Base-by-base conservation (phyloP, 2,329 filamentous ascomycete genomes). In the Pseudopyrenochaeta lycopersici region DNA sequence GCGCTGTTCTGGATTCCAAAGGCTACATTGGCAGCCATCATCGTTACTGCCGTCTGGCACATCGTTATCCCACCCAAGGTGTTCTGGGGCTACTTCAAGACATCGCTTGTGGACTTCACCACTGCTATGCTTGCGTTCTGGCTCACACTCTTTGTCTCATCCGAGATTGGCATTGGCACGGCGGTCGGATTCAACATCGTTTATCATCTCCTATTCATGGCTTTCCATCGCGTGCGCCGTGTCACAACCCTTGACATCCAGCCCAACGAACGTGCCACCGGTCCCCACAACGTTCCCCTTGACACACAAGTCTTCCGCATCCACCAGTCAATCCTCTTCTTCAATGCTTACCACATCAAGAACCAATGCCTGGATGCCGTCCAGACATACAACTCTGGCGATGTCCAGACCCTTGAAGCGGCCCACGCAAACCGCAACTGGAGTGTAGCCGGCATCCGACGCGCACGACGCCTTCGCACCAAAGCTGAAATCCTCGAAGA, bases 1-100 rank as follows among this genome's bases (percentile, higher is more conserved):
- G 82, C 84, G 0, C 78, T 90, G 0, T 88, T 86, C 73, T 90
- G 85, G 85, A 85, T 89, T n/a, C 87, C 87, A 1, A 87, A 88
- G 61, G 81, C 86, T 0, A 87, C 85, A 0, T 78, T 89, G 1
- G 82, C 87, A 1, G 87, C 86, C 2, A 88, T 89, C 55, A 88
- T 89, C 58, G 88, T 89, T 60, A 85, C 84, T 54, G 86, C 86
- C 5, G 85, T 89, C 0, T 84, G 84, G 73, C 84, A 86, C 33
- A 77, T 89, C 6, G 84, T 89, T 39, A 83, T 84, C 0, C 80
- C 84, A 0, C 81, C 85, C 0, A 81, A 78, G 2, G 79, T 83
- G 9, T 88, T 89, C 66, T 87, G 87, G 70, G 77, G 79, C 12
- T 88, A 86, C 74, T 89, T 86, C 85, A 84, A 83, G 58, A 84